Percentiles rank a stretch among this genome's conserved stretches.
phyloP scores from a whole-genome alignment of 768 basidiomycete species.

The Suillus weaverae region DNA sequence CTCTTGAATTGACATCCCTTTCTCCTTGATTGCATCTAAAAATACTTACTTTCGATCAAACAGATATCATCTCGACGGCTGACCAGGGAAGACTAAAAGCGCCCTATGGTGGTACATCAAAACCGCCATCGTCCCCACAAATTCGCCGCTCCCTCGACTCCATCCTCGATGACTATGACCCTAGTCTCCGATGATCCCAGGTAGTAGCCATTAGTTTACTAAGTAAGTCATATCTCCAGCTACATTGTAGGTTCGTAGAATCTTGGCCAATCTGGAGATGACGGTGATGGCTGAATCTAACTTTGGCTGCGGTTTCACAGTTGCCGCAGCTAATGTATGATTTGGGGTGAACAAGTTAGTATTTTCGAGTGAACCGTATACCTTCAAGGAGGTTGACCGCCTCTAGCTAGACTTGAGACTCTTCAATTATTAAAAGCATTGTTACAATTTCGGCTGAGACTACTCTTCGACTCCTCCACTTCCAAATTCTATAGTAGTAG shows the following conservation, averaged over 20 bases:
- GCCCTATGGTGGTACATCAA: no score
- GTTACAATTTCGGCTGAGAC: background rate
- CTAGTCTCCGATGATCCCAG: no score
- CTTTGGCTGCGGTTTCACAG: background rate
- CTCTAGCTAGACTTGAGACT: background rate
- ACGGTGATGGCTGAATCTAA: background rate
- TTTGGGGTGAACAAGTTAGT: background rate
- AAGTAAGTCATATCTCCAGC: background rate
- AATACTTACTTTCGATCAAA: no score
- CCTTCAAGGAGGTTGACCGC: background rate
- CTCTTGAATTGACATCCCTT: no score
- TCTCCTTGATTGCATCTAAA: no score
- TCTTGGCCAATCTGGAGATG: background rate
- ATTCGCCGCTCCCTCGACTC: no score
- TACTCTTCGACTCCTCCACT: background rate
- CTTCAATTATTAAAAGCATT: background rate
- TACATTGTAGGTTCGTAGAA: background rate
- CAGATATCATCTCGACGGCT: no score
- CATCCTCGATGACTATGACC: no score
- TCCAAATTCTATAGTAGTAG: background rate
- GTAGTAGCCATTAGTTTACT: no score
- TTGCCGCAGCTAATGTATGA: background rate
- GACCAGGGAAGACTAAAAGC: no score
- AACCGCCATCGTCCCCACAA: no score
- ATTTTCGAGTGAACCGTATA: background rate